Conservation (phyloP, 208 protist species). For the Leptomonas pyrrhocoris region DNA sequence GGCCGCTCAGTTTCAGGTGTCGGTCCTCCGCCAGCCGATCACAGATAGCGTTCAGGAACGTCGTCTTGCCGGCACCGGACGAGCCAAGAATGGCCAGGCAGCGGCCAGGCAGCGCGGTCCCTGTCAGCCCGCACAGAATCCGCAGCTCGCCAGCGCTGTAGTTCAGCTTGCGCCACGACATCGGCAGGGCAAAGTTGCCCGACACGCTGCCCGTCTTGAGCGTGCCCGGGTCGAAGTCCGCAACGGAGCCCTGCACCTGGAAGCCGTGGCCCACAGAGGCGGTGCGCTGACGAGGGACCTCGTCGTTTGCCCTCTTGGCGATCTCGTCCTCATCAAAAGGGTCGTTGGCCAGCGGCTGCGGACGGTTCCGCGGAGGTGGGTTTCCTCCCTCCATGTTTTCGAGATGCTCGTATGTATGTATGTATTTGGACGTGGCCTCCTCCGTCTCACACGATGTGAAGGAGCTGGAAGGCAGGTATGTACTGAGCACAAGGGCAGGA, state of each 20-base stretch:
- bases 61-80: slow-evolving; percentile 89
- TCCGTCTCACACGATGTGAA: too few species aligned
- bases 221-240: slow-evolving; percentile 50
- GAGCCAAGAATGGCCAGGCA: slow-evolving; percentile 85
- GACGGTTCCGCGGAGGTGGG: not conserved
- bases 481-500: too few species aligned
- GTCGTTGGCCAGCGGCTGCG: not conserved
- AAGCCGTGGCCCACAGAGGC: slow-evolving; percentile 31
- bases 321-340: not conserved
- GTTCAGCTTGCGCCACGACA: slow-evolving; percentile 78
- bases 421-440: too few species aligned
- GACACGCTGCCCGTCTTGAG: slow-evolving; percentile 34
- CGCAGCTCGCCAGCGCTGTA: slow-evolving; percentile 52
- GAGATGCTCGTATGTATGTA: not conserved
- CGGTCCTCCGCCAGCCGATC: slow-evolving; percentile 54
- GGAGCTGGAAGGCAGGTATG: too few species aligned
- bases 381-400: not conserved
- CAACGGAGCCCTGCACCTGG: slow-evolving; percentile 45
- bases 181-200: slow-evolving; percentile 47
- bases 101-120: slow-evolving; percentile 70
- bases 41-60: slow-evolving; percentile 83
- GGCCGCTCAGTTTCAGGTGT: slow-evolving; percentile 51
- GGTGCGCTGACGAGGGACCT: not conserved
- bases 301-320: not conserved
- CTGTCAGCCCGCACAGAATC: slow-evolving; percentile 74